Conservation (phyloP, 2,329 filamentous ascomycete species). For the Stenocarpella maydis region DNA sequence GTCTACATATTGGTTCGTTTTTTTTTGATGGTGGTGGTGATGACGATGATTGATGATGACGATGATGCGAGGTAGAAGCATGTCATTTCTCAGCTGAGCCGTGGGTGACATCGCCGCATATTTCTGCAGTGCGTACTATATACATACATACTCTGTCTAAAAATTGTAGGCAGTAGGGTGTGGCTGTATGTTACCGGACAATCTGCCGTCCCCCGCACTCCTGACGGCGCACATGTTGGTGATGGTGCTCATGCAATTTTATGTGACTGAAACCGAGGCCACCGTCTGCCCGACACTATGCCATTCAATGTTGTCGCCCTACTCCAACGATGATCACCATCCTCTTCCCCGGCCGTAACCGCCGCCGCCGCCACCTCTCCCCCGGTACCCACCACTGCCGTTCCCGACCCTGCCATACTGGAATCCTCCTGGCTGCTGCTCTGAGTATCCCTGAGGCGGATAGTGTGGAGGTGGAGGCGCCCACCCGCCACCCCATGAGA, state of each 20-base stretch:
- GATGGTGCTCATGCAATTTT: no score
- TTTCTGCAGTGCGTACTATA: not conserved
- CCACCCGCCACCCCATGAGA: slow-evolving; percentile 38
- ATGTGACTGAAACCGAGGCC: no score
- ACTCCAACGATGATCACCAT: slow-evolving; percentile 14
- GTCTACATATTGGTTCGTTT: not conserved
- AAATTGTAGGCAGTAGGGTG: no score
- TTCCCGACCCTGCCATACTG: slow-evolving; percentile 44
- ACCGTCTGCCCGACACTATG: not conserved
- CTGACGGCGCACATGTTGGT: not conserved
- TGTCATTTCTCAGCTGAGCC: not conserved
- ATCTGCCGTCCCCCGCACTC: not conserved
- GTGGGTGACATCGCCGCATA: not conserved
- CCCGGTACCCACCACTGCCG: slow-evolving; percentile 43
- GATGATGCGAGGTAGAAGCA: slow-evolving; percentile 18
- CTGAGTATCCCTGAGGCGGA: slow-evolving; percentile 31
- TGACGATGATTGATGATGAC: not conserved
- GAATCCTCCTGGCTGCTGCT: slow-evolving; percentile 37
- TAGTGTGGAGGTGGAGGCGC: slow-evolving; percentile 29
- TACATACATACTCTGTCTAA: not conserved
- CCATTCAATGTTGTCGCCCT: not conserved
- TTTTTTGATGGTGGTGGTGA: not conserved
- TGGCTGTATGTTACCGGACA: no score
- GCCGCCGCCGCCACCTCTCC: slow-evolving; percentile 37
- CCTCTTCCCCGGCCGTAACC: slow-evolving; percentile 38